Evolutionary conservation across 2,329 filamentous ascomycete species (phyloP).

Genomic region (Cercospora zeina): DNA sequence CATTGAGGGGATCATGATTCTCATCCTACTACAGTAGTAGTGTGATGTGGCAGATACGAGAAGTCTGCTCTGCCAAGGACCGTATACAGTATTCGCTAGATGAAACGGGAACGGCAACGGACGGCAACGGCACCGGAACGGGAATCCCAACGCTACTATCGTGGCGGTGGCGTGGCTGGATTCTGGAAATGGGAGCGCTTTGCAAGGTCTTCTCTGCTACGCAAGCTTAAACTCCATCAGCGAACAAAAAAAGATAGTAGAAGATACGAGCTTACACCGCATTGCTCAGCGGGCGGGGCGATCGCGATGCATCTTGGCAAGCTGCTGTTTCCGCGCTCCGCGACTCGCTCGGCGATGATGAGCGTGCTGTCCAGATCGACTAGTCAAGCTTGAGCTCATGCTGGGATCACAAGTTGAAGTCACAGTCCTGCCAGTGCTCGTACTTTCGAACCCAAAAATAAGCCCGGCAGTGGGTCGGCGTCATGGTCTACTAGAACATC

Average conservation of each 20-base stretch:
- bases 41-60: constrained; percentile 4
- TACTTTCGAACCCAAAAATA: constrained; percentile 3
- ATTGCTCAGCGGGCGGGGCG: background rate
- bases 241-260: no score
- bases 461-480: background rate
- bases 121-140: background rate
- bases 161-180: background rate
- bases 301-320: background rate
- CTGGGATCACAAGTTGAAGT: background rate
- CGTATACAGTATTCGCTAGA: background rate
- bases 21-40: background rate
- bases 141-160: background rate
- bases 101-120: no score
- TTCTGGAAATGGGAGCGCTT: background rate
- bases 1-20: background rate
- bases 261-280: background rate
- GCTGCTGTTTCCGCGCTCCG: background rate
- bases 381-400: background rate
- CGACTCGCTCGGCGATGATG: background rate
- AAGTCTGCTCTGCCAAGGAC: background rate
- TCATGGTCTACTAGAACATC: background rate
- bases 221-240: no score
- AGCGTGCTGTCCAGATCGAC: background rate
- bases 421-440: background rate
- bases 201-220: background rate